A percentile compares a stretch with the other conserved stretches of the same genome.
phyloP scores from a whole-genome alignment of 768 basidiomycete species.

The Rhizopogon rudus region DNA sequence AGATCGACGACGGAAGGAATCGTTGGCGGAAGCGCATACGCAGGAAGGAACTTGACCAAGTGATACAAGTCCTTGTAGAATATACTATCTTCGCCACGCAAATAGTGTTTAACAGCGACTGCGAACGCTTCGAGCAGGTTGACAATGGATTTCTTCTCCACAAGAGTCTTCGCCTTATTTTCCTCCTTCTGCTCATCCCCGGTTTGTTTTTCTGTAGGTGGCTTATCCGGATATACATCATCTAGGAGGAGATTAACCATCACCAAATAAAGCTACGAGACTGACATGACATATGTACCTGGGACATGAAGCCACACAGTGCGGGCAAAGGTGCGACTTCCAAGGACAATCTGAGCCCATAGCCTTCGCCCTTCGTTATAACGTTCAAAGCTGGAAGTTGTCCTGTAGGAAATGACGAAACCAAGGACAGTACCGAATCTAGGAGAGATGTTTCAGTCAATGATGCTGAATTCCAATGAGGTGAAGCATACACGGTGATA shows the following conservation, averaged over 20 bases:
- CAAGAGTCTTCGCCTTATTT: slow-evolving; percentile 42
- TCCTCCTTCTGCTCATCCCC: slow-evolving; percentile 17
- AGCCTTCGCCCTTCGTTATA: slow-evolving; percentile 68
- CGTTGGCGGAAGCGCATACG: slow-evolving; percentile 52
- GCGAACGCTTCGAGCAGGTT: slow-evolving; percentile 64
- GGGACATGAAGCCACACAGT: slow-evolving; percentile 67
- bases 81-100: slow-evolving; percentile 49
- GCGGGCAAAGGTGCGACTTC: slow-evolving; percentile 51
- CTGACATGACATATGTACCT: slow-evolving; percentile 26
- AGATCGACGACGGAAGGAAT: slow-evolving; percentile 36
- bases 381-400: slow-evolving; percentile 67
- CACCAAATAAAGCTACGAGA: neutral
- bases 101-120: slow-evolving; percentile 66
- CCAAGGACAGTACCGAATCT: slow-evolving; percentile 62
- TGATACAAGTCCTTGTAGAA: slow-evolving; percentile 50
- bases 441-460: slow-evolving; percentile 25
- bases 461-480: neutral
- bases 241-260: slow-evolving; percentile 12
- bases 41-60: slow-evolving; percentile 68
- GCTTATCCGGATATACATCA: slow-evolving; percentile 12
- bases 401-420: slow-evolving; percentile 70
- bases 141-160: slow-evolving; percentile 67
- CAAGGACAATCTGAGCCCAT: slow-evolving; percentile 63
- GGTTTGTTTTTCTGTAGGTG: too few species aligned
- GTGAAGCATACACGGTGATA: slow-evolving; percentile 56